These are phyloP conservation scores for Brassica juncea DNA, from an alignment of 345 rosid genomes.

Conservation along the genomic window DNA sequence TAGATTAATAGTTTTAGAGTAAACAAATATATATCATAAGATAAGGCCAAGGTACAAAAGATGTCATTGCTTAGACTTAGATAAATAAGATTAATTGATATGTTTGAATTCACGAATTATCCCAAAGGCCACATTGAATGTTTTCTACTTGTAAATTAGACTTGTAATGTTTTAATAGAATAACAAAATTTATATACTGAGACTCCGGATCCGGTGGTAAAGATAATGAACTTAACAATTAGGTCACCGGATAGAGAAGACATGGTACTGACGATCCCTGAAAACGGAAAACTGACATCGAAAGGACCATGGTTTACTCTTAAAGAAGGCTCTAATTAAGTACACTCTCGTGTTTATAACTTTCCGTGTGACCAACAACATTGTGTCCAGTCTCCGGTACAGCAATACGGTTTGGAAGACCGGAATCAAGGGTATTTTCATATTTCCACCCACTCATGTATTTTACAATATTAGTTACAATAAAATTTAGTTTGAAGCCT, in stretches of 20 bases:
- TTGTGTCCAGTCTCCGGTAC: slow-evolving; percentile 77
- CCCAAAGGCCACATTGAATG: background rate
- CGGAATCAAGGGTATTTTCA: slow-evolving; percentile 58
- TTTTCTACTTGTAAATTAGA: too few species aligned
- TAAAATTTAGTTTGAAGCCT: background rate
- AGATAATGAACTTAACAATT: slow-evolving; percentile 65
- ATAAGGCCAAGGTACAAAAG: background rate
- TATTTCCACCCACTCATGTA: background rate
- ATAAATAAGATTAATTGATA: background rate
- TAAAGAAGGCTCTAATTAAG: slow-evolving; percentile 64
- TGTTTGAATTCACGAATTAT: background rate
- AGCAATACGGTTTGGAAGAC: slow-evolving; percentile 80
- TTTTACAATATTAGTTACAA: too few species aligned
- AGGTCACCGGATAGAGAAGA: slow-evolving; percentile 69
- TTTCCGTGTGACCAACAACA: slow-evolving; percentile 40
- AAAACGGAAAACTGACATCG: slow-evolving; percentile 55
- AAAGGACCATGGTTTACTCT: slow-evolving; percentile 83
- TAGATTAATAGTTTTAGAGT: background rate
- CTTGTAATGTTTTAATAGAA: background rate
- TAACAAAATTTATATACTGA: slow-evolving; percentile 46
- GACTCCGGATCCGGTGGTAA: slow-evolving; percentile 80
- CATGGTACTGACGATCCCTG: slow-evolving; percentile 63
- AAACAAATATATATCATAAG: background rate
- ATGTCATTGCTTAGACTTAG: background rate
- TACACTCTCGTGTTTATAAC: slow-evolving; percentile 61